Evolutionary conservation across 345 rosid species (phyloP), one percentile per base, ranked within the genome.

Genomic region (Toxicodendron radicans): DNA sequence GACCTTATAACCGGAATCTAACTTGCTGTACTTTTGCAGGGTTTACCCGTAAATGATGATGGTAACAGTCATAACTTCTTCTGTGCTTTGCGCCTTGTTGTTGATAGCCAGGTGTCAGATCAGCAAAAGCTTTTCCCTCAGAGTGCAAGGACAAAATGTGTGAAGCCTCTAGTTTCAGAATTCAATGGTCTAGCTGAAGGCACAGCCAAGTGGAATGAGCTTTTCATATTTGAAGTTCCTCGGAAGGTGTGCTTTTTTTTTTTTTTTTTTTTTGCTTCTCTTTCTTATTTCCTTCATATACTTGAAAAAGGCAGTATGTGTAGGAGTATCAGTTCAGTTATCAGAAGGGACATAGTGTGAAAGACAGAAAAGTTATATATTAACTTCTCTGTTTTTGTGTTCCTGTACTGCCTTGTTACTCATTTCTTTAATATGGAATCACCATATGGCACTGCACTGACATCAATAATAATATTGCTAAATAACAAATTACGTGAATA

Each of bases 111-210:
- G 77, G 87, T 90, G 78, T 80, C 91, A 51, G 99, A 95, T 70
- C 93, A 92, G 79, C 99, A 90, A 81, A 95, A 87, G 79, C 87
- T 87, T 78, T 91, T 90, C 79, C 98, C 99, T 61, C 98, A 93
- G 83, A 95, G 98, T 87, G 99, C 94, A 43, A 89, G 99, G 91
- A 95, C 99, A 71, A 95, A 89, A 87, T 95, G 98, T 61, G 93
- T 89, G 69, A 93, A 88, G 85, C 97, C 97, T 76, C 74, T 82
- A n/a, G 79, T 87, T 79, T 71, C 83, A 58, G 69, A 76, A 72
- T 65, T 62, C 53, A 73, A 73, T 66, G 81, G 82, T 72, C 68
- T 79, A n/a, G 82, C 73, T 73, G 79, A 78, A 75, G 92, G 89
- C 70, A 78, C 76, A 66, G 95, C 92, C 48, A 90, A 82, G 80